Evolutionary conservation across 495 filamentous ascomycete species (phyloP).

Genomic region (Sordaria brevicollis): DNA sequence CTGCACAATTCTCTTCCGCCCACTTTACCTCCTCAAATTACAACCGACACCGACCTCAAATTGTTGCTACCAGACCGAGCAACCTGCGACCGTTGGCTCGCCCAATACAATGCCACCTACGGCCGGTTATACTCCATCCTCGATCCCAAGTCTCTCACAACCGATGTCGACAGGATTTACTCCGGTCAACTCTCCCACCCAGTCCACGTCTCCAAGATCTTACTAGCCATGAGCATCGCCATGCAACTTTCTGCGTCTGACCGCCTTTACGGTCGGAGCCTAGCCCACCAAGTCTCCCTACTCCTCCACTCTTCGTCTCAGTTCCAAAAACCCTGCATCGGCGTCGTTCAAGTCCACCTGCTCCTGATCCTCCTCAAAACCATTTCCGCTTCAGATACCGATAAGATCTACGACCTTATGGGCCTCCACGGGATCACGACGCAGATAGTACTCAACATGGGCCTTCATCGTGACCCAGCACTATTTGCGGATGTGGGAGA

Average conservation of each 20-base stretch:
- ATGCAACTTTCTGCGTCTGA: conserved; percentile 11
- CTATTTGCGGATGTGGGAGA: conserved; percentile 6
- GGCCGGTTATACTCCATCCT: conserved; percentile 12
- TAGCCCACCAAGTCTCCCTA: conserved; percentile 7
- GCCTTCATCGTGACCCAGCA: conserved; percentile 9
- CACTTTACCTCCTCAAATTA: not conserved
- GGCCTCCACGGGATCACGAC: conserved; percentile 8
- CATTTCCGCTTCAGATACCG: conserved; percentile 13
- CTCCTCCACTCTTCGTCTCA: conserved; percentile 1
- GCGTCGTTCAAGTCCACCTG: conserved; percentile 11
- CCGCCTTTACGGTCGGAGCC: conserved; percentile 1
- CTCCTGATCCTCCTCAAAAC: conserved; percentile 8
- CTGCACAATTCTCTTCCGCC: not conserved
- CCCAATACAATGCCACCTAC: conserved; percentile 6
- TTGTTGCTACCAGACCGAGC: conserved; percentile 7
- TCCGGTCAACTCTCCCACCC: conserved; percentile 3
- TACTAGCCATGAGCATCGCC: conserved; percentile 9
- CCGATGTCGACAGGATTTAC: conserved; percentile 6
- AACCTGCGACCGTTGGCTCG: conserved; percentile 5
- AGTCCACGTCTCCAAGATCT: conserved; percentile 3
- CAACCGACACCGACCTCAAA: not conserved
- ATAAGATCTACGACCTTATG: conserved; percentile 12
- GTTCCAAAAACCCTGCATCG: conserved; percentile 16
- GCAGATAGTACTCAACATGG: conserved; percentile 12
- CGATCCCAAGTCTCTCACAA: conserved; percentile 1